Evolutionary conservation across 2,329 filamentous ascomycete genomes (phyloP).

Genomic region (Colletotrichum spaethianum): DNA sequence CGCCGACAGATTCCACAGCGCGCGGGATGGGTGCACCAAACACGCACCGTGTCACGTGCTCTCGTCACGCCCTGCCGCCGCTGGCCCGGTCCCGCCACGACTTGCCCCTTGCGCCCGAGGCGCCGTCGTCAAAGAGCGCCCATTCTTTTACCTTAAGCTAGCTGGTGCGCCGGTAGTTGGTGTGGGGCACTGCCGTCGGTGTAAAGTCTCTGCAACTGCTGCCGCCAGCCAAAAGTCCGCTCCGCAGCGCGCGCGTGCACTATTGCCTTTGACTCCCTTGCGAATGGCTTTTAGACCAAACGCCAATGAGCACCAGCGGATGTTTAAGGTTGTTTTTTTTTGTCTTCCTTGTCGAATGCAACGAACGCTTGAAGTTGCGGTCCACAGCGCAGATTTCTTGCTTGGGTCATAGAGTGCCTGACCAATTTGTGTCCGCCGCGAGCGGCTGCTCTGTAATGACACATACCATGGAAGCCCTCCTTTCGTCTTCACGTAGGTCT

Average conservation of each 20-base stretch:
- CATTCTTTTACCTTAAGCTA: no score
- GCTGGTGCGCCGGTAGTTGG: neutral
- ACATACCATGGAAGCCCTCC: neutral
- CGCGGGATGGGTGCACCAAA: neutral
- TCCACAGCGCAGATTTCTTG: neutral
- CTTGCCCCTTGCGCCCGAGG: conserved; percentile 11
- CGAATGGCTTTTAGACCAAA: neutral
- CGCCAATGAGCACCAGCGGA: conserved; percentile 7
- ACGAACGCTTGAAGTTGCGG: neutral
- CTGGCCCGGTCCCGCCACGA: conserved; percentile 14
- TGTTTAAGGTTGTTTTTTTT: neutral
- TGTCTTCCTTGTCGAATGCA: neutral
- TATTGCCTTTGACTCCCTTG: neutral
- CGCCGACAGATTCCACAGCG: neutral
- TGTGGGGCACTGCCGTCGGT: neutral
- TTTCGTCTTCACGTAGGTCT: neutral
- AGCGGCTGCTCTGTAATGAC: conserved; percentile 1
- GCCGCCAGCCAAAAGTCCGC: neutral
- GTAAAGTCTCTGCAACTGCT: neutral
- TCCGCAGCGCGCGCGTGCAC: conserved; percentile 9
- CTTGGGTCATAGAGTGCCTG: neutral
- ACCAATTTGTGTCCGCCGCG: neutral
- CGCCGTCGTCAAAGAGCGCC: neutral
- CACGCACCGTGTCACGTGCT: conserved; percentile 7
- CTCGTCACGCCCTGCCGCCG: conserved; percentile 39